Conservation (phyloP, 352 stramenopile species). For the Saprolegnia diclina region DNA sequence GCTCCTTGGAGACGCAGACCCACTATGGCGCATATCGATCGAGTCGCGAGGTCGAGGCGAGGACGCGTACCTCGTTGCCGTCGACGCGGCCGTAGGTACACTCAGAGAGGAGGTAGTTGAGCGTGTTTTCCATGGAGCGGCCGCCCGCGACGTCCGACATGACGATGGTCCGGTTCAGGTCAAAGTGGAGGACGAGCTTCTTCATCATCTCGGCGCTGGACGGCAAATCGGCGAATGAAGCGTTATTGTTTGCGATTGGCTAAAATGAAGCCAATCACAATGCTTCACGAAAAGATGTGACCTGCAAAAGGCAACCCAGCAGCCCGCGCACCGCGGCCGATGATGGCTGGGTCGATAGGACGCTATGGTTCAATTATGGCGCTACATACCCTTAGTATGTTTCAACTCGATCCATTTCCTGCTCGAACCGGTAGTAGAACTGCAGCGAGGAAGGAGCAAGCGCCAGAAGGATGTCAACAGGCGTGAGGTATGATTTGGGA, state of each 20-base stretch:
- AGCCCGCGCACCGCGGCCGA: too few species aligned
- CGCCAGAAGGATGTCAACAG: too few species aligned
- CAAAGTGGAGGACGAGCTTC: slow-evolving; percentile 75
- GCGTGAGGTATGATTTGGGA: too few species aligned
- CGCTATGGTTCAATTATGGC: too few species aligned
- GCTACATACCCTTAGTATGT: too few species aligned
- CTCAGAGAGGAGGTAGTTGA: slow-evolving; percentile 80
- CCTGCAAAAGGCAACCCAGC: too few species aligned
- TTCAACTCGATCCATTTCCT: too few species aligned
- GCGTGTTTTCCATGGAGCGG: slow-evolving; percentile 83
- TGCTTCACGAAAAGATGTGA: too few species aligned
- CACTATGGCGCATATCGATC: slow-evolving; percentile 31
- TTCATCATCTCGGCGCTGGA: slow-evolving; percentile 16
- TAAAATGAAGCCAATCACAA: slow-evolving; percentile 5
- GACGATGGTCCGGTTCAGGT: slow-evolving; percentile 85
- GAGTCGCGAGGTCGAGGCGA: not conserved
- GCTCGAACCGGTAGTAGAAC: too few species aligned
- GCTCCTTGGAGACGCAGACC: slow-evolving; percentile 53
- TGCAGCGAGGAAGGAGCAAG: too few species aligned
- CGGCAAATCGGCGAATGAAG: slow-evolving; percentile 4
- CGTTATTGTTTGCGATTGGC: not conserved
- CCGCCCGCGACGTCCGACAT: slow-evolving; percentile 85
- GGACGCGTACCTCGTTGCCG: slow-evolving; percentile 29
- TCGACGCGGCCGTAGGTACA: slow-evolving; percentile 66
- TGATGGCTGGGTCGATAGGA: too few species aligned